Evolutionary conservation across 2,329 filamentous ascomycete species (phyloP).

Genomic region (Fusarium sp.): DNA sequence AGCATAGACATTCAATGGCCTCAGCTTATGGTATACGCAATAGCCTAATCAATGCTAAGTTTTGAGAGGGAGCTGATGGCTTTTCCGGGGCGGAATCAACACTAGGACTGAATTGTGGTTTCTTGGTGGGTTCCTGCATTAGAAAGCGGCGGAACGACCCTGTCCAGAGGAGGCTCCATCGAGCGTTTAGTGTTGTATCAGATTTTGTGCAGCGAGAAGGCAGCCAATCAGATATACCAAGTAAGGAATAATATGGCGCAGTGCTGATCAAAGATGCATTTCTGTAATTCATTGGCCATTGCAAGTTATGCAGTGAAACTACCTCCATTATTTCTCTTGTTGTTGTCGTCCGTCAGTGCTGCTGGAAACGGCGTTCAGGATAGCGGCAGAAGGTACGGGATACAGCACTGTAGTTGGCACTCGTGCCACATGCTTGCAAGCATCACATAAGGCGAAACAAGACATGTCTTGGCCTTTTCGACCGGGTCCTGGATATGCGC

Average conservation of each 20-base stretch:
- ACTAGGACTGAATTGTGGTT: background rate
- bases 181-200: slow-evolving; percentile 32
- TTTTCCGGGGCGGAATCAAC: slow-evolving; percentile 14
- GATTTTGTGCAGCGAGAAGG: slow-evolving; percentile 36
- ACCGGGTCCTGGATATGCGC: background rate
- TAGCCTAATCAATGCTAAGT: slow-evolving; percentile 39
- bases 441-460: slow-evolving; percentile 33
- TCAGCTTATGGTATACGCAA: slow-evolving; percentile 10
- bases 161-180: slow-evolving; percentile 19
- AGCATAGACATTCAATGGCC: slow-evolving; percentile 20
- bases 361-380: too few species aligned
- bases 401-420: background rate
- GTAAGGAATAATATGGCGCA: slow-evolving; percentile 13
- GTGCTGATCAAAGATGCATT: slow-evolving; percentile 10
- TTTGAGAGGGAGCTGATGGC: slow-evolving; percentile 23
- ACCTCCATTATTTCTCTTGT: background rate
- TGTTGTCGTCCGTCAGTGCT: too few species aligned
- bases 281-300: slow-evolving; percentile 25
- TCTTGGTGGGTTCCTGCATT: slow-evolving; percentile 49
- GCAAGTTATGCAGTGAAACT: slow-evolving; percentile 1
- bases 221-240: slow-evolving; percentile 32
- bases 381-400: background rate
- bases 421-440: slow-evolving; percentile 6
- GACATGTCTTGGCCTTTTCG: slow-evolving; percentile 28
- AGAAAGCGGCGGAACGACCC: slow-evolving; percentile 27